Evolutionary conservation across 1,284 basidiomycete genomes (phyloP).

Genomic region (Sparassis latifolia): DNA sequence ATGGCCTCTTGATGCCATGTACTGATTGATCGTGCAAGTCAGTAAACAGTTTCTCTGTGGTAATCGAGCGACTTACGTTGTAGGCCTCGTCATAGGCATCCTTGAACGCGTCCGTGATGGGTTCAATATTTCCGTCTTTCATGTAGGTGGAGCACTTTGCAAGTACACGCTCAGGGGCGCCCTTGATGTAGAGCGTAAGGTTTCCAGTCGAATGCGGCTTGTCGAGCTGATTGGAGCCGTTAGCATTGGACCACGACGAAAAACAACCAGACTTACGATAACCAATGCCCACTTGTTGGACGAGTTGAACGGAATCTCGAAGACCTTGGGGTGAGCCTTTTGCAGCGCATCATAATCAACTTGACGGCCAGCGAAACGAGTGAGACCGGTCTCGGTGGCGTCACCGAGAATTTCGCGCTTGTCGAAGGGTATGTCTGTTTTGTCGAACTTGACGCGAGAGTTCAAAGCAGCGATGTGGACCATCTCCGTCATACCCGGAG

Average conservation of each 20-base stretch:
- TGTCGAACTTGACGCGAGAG: slow-evolving; percentile 65
- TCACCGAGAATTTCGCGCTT: slow-evolving; percentile 59
- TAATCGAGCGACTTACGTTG: slow-evolving; percentile 33
- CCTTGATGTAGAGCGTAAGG: slow-evolving; percentile 55
- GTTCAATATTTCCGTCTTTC: slow-evolving; percentile 39
- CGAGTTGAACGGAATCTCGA: slow-evolving; percentile 69
- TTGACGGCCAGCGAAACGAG: slow-evolving; percentile 55
- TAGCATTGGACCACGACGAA: not conserved
- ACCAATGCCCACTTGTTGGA: slow-evolving; percentile 68
- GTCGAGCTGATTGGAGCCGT: slow-evolving; percentile 35
- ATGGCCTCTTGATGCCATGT: slow-evolving; percentile 68
- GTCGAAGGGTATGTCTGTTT: slow-evolving; percentile 55
- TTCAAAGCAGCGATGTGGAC: slow-evolving; percentile 59
- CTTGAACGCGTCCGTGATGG: slow-evolving; percentile 52
- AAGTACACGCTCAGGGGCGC: slow-evolving; percentile 61
- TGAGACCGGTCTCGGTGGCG: slow-evolving; percentile 63
- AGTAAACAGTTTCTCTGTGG: not conserved
- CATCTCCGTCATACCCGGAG: slow-evolving; percentile 55
- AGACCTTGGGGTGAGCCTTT: slow-evolving; percentile 48
- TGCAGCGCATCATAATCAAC: slow-evolving; percentile 50
- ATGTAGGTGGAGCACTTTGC: slow-evolving; percentile 57
- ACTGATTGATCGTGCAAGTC: slow-evolving; percentile 29
- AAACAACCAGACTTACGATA: slow-evolving; percentile 37
- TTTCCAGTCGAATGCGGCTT: slow-evolving; percentile 43
- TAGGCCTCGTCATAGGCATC: slow-evolving; percentile 53